Base-by-base conservation (phyloP, 2,329 filamentous ascomycete species). In the Dothistroma pini region DNA sequence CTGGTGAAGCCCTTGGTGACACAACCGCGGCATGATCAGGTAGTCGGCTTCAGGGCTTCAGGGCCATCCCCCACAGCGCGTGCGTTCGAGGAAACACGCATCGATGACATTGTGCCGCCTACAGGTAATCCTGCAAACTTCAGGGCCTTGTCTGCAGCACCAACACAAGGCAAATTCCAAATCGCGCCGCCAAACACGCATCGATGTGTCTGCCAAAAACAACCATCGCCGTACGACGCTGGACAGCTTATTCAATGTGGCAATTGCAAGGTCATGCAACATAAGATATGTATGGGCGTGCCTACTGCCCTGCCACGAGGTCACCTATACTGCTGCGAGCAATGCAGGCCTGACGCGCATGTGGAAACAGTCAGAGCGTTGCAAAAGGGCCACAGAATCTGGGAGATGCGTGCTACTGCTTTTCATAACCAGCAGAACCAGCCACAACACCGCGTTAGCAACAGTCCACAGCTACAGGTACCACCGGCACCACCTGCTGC, bases 241-340 rank as follows among this genome's bases (percentile, higher is more conserved):
- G 51, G 51, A 16, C 51, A 53, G 51, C 25, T 32, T 11, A 53
- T 53, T 19, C 51, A 53, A 22, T 53, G 51, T 31, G 31, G 29
- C 51, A 53, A 21, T 35, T 53, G 51, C n/a, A 53, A 53, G 16
- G 51, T 53, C 25, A 53, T 53, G 51, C 51, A 53, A n/a, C 51
- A 53, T 35, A 53, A 53, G 29, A 53, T 53, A 32, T 53, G 51
- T 21, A 53, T 53, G 51, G 51, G 51, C n/a, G 51, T 53, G 31
- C 51, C 51, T 53, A 11, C 25, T n/a, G 31, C n/a, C 3, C 31
- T 53, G n/a, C 51, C 51, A 11, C 51, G 51, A 11, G 51, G 51
- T 11, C 51, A 53, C n/a, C 31, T 53, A 11, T 53, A 53, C 31
- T 53, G 51, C 31, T 53, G 51, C 31, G 51, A 53, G 51, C 51